These are phyloP conservation scores for Spatholobus suberectus DNA, from an alignment of 306 rosid genomes.

Conservation along the genomic window DNA sequence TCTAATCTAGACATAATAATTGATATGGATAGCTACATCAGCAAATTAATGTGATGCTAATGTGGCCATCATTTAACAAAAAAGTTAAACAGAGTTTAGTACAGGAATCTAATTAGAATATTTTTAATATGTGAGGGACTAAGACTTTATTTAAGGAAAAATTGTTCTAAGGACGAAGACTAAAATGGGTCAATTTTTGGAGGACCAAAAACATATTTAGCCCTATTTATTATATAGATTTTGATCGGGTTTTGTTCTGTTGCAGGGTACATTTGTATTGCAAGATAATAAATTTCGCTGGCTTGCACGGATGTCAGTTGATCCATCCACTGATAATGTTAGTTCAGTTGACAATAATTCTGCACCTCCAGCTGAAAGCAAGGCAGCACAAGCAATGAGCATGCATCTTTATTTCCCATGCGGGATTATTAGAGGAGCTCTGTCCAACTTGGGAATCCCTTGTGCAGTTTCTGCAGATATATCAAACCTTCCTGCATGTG, in stretches of 20 bases:
- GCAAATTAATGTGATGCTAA: too few relatives aligned
- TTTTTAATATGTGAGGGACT: too few relatives aligned
- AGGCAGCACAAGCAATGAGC: slow-evolving; percentile 73
- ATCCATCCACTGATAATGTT: slow-evolving; percentile 68
- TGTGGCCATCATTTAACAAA: too few relatives aligned
- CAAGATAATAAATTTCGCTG: slow-evolving; percentile 91
- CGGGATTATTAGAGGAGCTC: slow-evolving; percentile 97
- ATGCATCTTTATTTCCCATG: slow-evolving; percentile 98
- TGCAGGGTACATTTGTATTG: slow-evolving; percentile 96
- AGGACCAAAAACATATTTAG: too few relatives aligned
- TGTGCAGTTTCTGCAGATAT: slow-evolving; percentile 97
- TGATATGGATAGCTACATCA: too few relatives aligned
- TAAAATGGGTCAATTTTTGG: too few relatives aligned
- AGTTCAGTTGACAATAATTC: slow-evolving; percentile 59
- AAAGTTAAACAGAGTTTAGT: too few relatives aligned
- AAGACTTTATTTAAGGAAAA: too few relatives aligned
- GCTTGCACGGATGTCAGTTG: slow-evolving; percentile 82
- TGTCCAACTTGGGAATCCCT: slow-evolving; percentile 93
- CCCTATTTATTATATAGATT: neutral
- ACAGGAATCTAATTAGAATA: too few relatives aligned
- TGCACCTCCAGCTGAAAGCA: slow-evolving; percentile 59
- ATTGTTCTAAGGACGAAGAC: too few relatives aligned
- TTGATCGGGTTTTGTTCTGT: slow-evolving; percentile 36
- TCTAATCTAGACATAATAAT: too few relatives aligned
- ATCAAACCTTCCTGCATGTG: slow-evolving; percentile 92